Evolutionary conservation across 1,139 yeast species (phyloP), one percentile per base, ranked within the genome.

Genomic region (Yamadazyma kanchanaburiensis): DNA sequence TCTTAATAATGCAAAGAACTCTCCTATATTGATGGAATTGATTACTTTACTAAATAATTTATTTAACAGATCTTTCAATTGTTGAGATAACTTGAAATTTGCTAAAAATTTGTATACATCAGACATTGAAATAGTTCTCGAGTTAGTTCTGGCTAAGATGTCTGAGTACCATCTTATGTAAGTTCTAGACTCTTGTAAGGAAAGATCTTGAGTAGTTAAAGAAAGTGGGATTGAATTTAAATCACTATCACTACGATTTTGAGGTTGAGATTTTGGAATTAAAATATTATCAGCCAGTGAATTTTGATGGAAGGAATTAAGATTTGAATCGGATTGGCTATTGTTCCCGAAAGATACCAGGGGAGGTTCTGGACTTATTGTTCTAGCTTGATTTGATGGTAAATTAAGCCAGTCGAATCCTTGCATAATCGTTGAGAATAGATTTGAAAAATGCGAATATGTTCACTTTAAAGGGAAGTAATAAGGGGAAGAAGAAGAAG

Each of bases 161-260:
- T 79, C 81, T 45, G 79, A 77, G 49, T 82, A 83, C 94, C 94
- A 83, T 44, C 91, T 59, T 51, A 81, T 64, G 52, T 83, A 83
- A 0, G 91, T 81, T 45, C 77, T 77, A 3, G 78, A 71, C 46
- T 83, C 94, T 37, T 76, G 77, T 11, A 64, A 60, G 0, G 86
- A 69, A 25, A 83, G 60, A 30, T 81, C 84, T 30, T 71, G 74
- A 1, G 77, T 71, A 1, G 80, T 68, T 15, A 83, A 56, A 2
- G 87, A 75, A 26, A 82, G 56, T 0, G 89, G 87, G 3, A 78
- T 69, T 18, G 60, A 40, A 3, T 34, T 21, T 5, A 12, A 8
- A 12, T n/a, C 15, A 4, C 8, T 22, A 11, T n/a, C 13, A 22
- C 18, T 19, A 18, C n/a, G 18, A 15, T 3, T 24, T 25, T 10